Base-by-base conservation (phyloP, 208 protist genomes). In the Crithidia sp. region DNA sequence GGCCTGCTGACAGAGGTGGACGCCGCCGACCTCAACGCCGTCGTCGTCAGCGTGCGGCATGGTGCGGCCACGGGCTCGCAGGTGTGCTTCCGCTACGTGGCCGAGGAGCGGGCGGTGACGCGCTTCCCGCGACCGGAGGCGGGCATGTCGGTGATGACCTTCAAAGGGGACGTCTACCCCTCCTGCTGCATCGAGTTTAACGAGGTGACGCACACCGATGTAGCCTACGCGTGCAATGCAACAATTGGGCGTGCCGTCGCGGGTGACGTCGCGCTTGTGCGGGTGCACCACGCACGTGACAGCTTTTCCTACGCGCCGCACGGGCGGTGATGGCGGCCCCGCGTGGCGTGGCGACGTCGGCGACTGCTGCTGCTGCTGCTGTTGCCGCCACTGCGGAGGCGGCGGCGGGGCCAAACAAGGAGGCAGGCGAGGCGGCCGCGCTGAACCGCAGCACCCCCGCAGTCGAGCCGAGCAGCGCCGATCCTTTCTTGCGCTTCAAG, bases 281-380 rank as follows among this genome's bases (percentile, higher is more conserved):
- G 82, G 12, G 82, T 95, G 7, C 87, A 91, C 72, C 79, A 84
- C 67, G 66, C 77, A 8, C 82, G 91, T 36, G 89, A 93, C 74
- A 59, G 57, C n/a, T n/a, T 40, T 93, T 93, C 65, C 50, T 91
- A 17, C 57, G 67, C n/a, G 45, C 50, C 2, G 61, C 74, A n/a
- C 74, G 60, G 0, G 56, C 47, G 9, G 57, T 45, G 10, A 61
- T 89, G 19, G 58, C 49, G 36, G 67, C 41, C 50, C 76, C 69
- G 52, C 66, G 47, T 19, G 63, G 67, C 5, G 62, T 71, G 39
- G 7, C 60, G 58, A 14, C 63, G 10, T 28, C 53, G 0, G 44
- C 36, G 39, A 6, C 52, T 17, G 45, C 47, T 13, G 14, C 71
- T 40, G 50, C 50, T 61, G 28, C 37, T 2, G 65, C 58, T 37